These are phyloP conservation scores for Flaveria ramosissima DNA, from an alignment of 129 eudicot species.

Conservation along the genomic window DNA sequence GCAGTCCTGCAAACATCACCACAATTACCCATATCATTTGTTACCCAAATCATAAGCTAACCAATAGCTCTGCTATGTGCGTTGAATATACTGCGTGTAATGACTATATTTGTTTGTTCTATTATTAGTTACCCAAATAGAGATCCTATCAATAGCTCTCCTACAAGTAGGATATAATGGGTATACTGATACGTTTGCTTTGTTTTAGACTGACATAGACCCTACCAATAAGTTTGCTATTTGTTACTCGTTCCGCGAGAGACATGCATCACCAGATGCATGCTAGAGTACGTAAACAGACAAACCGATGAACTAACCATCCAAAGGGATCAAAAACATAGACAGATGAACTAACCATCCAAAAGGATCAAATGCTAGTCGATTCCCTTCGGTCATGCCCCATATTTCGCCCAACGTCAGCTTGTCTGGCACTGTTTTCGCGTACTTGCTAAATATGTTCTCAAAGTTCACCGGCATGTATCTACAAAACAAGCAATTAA, in stretches of 20 bases:
- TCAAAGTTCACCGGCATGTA: constrained; percentile 69
- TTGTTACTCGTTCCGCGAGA: background rate
- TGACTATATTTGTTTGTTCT: too few species aligned
- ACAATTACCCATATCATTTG: background rate
- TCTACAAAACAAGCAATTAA: constrained; percentile 38
- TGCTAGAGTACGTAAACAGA: too few species aligned
- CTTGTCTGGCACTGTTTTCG: constrained; percentile 65
- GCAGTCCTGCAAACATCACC: constrained; percentile 41
- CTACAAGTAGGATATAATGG: too few species aligned
- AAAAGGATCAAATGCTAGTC: constrained; percentile 57
- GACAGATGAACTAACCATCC: constrained; percentile 51
- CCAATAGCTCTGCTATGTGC: background rate
- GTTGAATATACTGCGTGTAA: too few species aligned
- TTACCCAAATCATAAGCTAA: too few species aligned
- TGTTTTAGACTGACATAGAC: too few species aligned
- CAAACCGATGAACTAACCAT: too few species aligned
- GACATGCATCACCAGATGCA: too few species aligned
- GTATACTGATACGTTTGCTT: too few species aligned
- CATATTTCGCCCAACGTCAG: constrained; percentile 69
- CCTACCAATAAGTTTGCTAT: too few species aligned
- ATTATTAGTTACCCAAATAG: too few species aligned
- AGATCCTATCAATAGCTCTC: too few species aligned
- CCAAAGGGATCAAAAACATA: background rate
- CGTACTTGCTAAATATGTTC: constrained; percentile 86
- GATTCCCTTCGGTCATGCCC: constrained; percentile 83